These are phyloP conservation scores for Amaranthus cruentus DNA, from an alignment of 148 eudicot species.

Conservation along the genomic window DNA sequence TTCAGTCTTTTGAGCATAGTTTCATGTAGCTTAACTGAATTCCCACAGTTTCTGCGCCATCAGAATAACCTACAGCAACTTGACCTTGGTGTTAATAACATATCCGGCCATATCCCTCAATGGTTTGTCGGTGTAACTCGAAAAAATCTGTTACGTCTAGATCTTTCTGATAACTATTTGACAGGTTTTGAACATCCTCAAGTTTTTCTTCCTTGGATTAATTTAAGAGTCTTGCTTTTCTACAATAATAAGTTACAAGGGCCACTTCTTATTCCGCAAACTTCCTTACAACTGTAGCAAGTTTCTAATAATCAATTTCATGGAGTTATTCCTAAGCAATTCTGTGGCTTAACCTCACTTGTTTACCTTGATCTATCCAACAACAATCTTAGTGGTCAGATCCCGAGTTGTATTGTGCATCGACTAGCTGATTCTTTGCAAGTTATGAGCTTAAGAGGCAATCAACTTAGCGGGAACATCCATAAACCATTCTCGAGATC, in stretches of 20 bases:
- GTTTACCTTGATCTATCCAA: slow-evolving; percentile 23
- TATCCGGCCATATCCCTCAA: slow-evolving; percentile 9
- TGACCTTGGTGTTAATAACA: background rate
- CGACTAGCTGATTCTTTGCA: slow-evolving; percentile 12
- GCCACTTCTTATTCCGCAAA: slow-evolving; percentile 27
- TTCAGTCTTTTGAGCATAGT: background rate
- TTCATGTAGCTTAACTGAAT: slow-evolving; percentile 13
- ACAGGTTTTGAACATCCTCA: slow-evolving; percentile 18
- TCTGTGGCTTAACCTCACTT: slow-evolving; percentile 17
- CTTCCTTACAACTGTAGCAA: background rate
- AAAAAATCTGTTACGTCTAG: background rate
- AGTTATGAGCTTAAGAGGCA: slow-evolving; percentile 16
- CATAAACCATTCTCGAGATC: background rate
- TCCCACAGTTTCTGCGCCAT: slow-evolving; percentile 6
- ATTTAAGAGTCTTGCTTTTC: background rate
- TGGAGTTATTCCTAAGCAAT: slow-evolving; percentile 18
- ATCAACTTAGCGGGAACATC: slow-evolving; percentile 20
- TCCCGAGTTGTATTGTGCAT: slow-evolving; percentile 26
- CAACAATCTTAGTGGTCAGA: slow-evolving; percentile 22
- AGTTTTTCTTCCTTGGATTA: background rate
- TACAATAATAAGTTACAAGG: slow-evolving; percentile 18
- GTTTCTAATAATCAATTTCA: slow-evolving; percentile 11
- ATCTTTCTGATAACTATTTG: slow-evolving; percentile 1
- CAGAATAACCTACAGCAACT: background rate
- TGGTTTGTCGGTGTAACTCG: slow-evolving; percentile 25